Percentiles rank a stretch among this genome's conserved stretches.
Evolutionary conservation across 305 asterid genomes (phyloP).

Genomic region (Fraxinus dipetala): DNA sequence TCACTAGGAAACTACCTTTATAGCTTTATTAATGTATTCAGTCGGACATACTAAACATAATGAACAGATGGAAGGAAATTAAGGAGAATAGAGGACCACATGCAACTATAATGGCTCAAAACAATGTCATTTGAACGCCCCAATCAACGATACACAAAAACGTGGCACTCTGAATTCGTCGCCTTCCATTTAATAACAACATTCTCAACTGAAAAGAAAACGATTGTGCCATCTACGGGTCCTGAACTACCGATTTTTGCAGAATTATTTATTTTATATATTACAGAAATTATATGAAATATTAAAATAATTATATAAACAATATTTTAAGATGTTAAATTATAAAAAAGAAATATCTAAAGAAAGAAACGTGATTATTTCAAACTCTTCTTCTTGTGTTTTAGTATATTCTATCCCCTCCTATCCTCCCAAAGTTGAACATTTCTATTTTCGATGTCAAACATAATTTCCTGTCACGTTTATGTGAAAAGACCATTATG

Average conservation of each 20-base stretch:
- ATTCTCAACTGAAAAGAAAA: neutral
- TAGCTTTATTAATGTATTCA: neutral
- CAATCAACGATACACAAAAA: conserved; percentile 27
- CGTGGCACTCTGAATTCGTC: conserved; percentile 20
- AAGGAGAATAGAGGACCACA: conserved; percentile 10
- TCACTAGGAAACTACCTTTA: conserved; percentile 12
- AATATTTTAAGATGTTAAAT: neutral
- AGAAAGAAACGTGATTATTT: neutral
- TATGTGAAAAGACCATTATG: conserved; percentile 21
- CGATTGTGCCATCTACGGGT: neutral
- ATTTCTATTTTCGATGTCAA: neutral
- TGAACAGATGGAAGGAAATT: neutral
- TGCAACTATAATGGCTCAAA: neutral
- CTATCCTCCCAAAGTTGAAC: conserved; percentile 17
- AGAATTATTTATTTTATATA: neutral
- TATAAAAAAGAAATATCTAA: neutral
- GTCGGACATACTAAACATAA: neutral
- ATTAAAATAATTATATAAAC: neutral
- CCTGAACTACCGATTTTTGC: neutral
- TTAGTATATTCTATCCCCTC: neutral
- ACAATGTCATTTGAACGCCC: conserved; percentile 26
- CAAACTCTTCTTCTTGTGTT: neutral
- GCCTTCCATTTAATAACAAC: neutral
- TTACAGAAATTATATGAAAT: neutral
- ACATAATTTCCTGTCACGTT: neutral